Evolutionary conservation across 2,329 filamentous ascomycete species (phyloP), one percentile per base, ranked within the genome.

Genomic region (Xylariaceae sp.): DNA sequence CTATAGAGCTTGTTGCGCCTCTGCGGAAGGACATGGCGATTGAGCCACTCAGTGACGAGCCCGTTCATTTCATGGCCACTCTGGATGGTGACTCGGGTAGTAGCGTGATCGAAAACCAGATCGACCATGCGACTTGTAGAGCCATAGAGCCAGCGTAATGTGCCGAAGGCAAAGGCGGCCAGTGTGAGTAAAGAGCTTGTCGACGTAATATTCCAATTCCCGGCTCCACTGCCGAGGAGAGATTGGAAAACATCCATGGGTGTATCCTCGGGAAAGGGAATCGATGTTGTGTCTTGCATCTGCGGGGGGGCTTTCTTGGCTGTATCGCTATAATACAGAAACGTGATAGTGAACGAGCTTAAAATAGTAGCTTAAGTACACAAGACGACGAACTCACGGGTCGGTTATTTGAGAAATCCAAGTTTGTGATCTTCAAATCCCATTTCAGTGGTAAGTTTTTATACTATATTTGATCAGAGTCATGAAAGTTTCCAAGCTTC

Each of bases 221-320:
- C 14, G 8, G 25, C 25, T 14, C 25, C 8, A 8, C 8, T 29
- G 8, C 25, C 8, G 25, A 29, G 25, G 25, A 29, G 25, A 29
- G 25, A 29, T 8, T 29, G 25, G 8, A 29, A 29, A 29, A 29
- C 25, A 14, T 14, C 25, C 25, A 29, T 14, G 8, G 25, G 25
- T 14, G 25, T 8, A 14, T 29, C 8, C 25, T 29, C 14, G 14
- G 25, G 14, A 8, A 14, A 29, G 25, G 25, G 8, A 29, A 29
- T 14, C 8, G 25, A 8, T 14, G 25, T 29, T 8, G 8, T 29
- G 25, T 29, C 25, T 29, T 8, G 25, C 25, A 29, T 29, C 70
- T 41, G 19, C n/a, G n/a, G n/a, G n/a, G n/a, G n/a, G n/a, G n/a
- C n/a, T n/a, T n/a, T n/a, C n/a, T n/a, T n/a, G n/a, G n/a, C n/a